phyloP scores from a whole-genome alignment of 805 yeast genomes.

The Metschnikowia orientalis region DNA sequence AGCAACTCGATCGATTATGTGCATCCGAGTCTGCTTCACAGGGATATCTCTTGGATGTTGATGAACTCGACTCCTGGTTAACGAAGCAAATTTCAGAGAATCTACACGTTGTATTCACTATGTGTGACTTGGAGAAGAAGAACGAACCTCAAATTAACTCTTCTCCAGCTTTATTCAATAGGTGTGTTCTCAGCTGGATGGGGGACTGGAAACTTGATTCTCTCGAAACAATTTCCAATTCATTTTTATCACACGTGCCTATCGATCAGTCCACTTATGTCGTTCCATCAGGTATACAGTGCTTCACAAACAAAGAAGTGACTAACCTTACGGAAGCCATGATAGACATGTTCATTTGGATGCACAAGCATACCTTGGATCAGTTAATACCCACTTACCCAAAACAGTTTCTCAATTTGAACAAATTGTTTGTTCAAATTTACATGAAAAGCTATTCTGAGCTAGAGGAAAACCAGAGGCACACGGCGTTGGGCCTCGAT shows the following conservation, averaged over 20 bases:
- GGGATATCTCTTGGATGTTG: conserved; percentile 61
- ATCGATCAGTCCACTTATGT: conserved; percentile 44
- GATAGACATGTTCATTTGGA: conserved; percentile 40
- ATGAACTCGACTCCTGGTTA: conserved; percentile 75
- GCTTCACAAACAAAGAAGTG: conserved; percentile 12
- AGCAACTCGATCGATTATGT: conserved; percentile 49
- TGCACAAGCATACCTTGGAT: conserved; percentile 36
- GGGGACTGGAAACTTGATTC: conserved; percentile 69
- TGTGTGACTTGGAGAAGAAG: conserved; percentile 41
- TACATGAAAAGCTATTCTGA: conserved; percentile 42
- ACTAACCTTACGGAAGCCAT: conserved; percentile 41
- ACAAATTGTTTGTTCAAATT: conserved; percentile 40
- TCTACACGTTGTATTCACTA: conserved; percentile 78
- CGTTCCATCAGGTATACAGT: conserved; percentile 25
- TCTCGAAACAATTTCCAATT: conserved; percentile 46
- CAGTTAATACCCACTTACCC: conserved; percentile 38
- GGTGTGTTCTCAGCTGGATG: conserved; percentile 88
- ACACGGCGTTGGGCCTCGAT: conserved; percentile 68
- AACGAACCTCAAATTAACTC: conserved; percentile 49
- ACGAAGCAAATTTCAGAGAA: conserved; percentile 60
- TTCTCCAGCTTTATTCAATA: conserved; percentile 84
- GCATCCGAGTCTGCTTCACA: conserved; percentile 51
- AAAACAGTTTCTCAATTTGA: conserved; percentile 49
- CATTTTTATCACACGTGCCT: conserved; percentile 44
- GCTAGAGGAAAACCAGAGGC: conserved; percentile 65